Evolutionary conservation across 2,329 filamentous ascomycete species (phyloP).

Genomic region (Fusarium sp.): DNA sequence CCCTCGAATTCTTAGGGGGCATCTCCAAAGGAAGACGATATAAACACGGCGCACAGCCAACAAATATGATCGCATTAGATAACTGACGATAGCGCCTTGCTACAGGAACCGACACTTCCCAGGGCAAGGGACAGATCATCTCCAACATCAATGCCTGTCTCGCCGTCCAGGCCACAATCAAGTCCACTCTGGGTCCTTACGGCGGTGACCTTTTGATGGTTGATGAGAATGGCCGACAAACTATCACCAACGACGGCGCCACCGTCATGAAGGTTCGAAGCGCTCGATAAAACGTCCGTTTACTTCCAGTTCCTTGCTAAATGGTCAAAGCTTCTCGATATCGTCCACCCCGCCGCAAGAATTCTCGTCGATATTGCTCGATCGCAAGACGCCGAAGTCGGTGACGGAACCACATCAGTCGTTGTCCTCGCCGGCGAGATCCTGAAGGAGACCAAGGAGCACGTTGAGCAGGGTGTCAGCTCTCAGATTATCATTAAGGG

Average conservation of each 20-base stretch:
- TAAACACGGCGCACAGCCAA: not conserved
- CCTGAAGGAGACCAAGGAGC: conserved; percentile 94
- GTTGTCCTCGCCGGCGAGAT: conserved; percentile 98
- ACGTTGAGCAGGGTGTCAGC: conserved; percentile 96
- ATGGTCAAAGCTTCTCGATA: conserved; percentile 81
- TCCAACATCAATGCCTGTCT: conserved; percentile 99
- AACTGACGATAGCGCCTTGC: conserved; percentile 28
- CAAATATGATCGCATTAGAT: conserved; percentile 7
- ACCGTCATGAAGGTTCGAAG: conserved; percentile 92
- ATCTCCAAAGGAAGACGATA: conserved; percentile 9
- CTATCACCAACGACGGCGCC: conserved; percentile 98
- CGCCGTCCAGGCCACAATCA: conserved; percentile 94
- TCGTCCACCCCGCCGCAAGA: conserved; percentile 95
- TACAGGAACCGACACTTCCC: conserved; percentile 93
- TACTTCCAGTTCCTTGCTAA: conserved; percentile 6
- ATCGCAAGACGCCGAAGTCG: conserved; percentile 98
- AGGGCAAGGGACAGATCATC: conserved; percentile 95
- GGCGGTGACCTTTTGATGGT: conserved; percentile 96
- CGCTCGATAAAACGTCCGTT: not conserved
- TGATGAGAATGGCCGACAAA: conserved; percentile 93
- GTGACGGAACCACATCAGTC: conserved; percentile 96
- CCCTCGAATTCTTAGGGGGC: conserved; percentile 35
- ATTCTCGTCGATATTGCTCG: conserved; percentile 98
- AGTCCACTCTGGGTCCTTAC: conserved; percentile 94
- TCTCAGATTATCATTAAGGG: conserved; percentile 98